Evolutionary conservation across 2,329 filamentous ascomycete genomes (phyloP).

Genomic region (Ascochyta rabiei): DNA sequence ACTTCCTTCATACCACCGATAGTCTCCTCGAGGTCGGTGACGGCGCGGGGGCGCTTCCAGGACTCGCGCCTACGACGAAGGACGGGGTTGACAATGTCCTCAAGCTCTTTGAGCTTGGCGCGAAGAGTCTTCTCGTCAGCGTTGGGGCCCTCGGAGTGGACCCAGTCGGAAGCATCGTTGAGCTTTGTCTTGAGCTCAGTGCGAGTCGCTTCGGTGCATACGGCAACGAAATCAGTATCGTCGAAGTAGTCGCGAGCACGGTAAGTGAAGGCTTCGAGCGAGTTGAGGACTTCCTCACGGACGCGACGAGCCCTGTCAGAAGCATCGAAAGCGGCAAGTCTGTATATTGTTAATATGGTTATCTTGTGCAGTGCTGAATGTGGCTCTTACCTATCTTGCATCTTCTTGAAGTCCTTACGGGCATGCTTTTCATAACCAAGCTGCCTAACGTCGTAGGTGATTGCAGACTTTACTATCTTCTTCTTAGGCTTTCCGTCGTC

Average conservation of each 20-base stretch:
- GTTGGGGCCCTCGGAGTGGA: constrained; percentile 82
- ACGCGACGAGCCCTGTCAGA: constrained; percentile 79
- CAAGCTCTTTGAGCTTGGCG: constrained; percentile 75
- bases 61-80: constrained; percentile 76
- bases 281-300: constrained; percentile 87
- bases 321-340: constrained; percentile 81
- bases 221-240: constrained; percentile 73
- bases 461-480: constrained; percentile 58
- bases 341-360: constrained; percentile 41
- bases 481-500: constrained; percentile 56
- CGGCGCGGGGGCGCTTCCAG: constrained; percentile 70
- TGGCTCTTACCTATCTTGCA: constrained; percentile 61
- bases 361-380: background rate
- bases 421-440: constrained; percentile 62
- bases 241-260: constrained; percentile 82
- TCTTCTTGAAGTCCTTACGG: constrained; percentile 63
- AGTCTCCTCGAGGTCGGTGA: constrained; percentile 71
- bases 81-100: constrained; percentile 78
- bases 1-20: constrained; percentile 75
- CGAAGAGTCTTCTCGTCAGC: constrained; percentile 77
- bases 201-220: constrained; percentile 72
- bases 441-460: constrained; percentile 54
- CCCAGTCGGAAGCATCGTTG: constrained; percentile 79
- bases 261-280: constrained; percentile 93
- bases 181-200: constrained; percentile 70